Evolutionary conservation across 176 grass and related monocot species (phyloP).

Genomic region (Oryza longistaminata): DNA sequence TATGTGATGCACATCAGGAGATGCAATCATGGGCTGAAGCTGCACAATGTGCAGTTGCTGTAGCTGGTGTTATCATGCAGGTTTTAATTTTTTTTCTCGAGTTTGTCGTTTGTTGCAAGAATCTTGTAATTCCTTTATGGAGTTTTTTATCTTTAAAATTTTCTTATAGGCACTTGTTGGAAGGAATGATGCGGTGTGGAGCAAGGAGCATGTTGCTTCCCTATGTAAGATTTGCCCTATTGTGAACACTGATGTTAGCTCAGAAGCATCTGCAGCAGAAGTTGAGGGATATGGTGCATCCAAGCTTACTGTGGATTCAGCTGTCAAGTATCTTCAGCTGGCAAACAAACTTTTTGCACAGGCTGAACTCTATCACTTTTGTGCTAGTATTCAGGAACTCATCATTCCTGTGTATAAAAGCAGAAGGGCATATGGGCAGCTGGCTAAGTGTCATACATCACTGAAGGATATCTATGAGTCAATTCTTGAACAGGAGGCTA

Average conservation of each 20-base stretch:
- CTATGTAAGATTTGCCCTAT: constrained; percentile 88
- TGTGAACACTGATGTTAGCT: constrained; percentile 73
- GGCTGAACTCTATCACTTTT: constrained; percentile 97
- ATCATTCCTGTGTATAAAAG: constrained; percentile 99
- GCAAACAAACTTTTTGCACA: constrained; percentile 91
- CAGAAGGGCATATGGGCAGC: constrained; percentile 83
- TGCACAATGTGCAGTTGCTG: constrained; percentile 98
- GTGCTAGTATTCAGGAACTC: constrained; percentile 88
- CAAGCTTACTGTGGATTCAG: constrained; percentile 89
- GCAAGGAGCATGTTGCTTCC: constrained; percentile 78
- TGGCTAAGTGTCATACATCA: constrained; percentile 96
- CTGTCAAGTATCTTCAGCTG: constrained; percentile 97
- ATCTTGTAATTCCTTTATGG: constrained; percentile 23
- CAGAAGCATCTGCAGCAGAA: constrained; percentile 88
- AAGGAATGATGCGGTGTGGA: constrained; percentile 97
- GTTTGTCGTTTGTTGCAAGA: constrained; percentile 5
- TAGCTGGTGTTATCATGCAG: constrained; percentile 99
- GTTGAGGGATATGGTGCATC: constrained; percentile 99
- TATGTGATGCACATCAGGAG: constrained; percentile 98
- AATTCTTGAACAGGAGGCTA: constrained; percentile 96
- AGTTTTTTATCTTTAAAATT: constrained; percentile 22
- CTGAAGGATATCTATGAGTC: constrained; percentile 89
- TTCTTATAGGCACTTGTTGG: constrained; percentile 87
- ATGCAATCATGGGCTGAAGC: constrained; percentile 99
- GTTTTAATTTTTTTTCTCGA: constrained; percentile 44